phyloP scores from a whole-genome alignment of 2,329 filamentous ascomycete genomes.

The Colletotrichum costaricense region DNA sequence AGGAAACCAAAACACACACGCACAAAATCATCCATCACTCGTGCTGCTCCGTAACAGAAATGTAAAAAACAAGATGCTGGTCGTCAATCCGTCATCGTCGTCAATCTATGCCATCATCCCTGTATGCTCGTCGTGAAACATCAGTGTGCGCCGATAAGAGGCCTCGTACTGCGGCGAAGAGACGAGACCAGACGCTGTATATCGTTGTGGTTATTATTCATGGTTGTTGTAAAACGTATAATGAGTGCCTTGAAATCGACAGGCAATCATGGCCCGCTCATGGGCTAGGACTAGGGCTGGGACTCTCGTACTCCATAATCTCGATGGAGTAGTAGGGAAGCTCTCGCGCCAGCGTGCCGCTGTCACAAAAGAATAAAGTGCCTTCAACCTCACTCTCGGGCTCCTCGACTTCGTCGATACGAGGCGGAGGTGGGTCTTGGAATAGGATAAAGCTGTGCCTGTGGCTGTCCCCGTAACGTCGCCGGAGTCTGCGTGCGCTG shows the following conservation, averaged over 20 bases:
- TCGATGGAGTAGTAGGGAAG: slow-evolving; percentile 62
- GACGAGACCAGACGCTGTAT: slow-evolving; percentile 3
- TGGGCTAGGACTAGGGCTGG: slow-evolving; percentile 28
- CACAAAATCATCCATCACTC: neutral
- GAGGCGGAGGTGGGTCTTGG: slow-evolving; percentile 59
- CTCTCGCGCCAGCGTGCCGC: slow-evolving; percentile 56
- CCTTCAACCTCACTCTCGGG: slow-evolving; percentile 57
- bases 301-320: slow-evolving; percentile 55
- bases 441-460: slow-evolving; percentile 57
- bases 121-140: slow-evolving; percentile 8
- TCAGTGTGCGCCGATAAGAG: neutral
- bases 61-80: neutral
- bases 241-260: neutral
- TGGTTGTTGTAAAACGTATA: slow-evolving; percentile 16
- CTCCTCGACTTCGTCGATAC: slow-evolving; percentile 66
- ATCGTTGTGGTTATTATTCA: neutral
- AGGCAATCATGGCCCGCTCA: slow-evolving; percentile 1
- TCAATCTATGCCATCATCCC: neutral
- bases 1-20: neutral
- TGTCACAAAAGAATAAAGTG: slow-evolving; percentile 31
- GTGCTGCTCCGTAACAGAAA: neutral
- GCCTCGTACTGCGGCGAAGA: neutral
- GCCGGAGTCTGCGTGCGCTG: slow-evolving; percentile 59
- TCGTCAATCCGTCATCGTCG: slow-evolving; percentile 8
- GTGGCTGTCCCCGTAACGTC: slow-evolving; percentile 57